phyloP scores from a whole-genome alignment of 2,329 filamentous ascomycete species.

The Ophiostoma angusticollis region DNA sequence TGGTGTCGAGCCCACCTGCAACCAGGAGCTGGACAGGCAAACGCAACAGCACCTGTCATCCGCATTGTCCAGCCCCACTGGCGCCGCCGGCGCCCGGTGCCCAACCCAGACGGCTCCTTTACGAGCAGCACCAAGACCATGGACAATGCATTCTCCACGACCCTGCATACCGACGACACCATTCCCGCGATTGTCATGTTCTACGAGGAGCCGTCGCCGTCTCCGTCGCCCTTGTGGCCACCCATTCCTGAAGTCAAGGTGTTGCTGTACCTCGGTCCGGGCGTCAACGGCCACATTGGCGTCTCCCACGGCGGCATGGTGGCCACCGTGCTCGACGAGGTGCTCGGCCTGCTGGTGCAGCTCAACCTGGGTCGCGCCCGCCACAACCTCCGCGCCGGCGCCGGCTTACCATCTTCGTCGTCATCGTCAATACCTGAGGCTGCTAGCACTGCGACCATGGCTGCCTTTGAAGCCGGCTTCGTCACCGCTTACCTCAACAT shows the following conservation, averaged over 20 bases:
- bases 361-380: conserved; percentile 21
- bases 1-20: conserved; percentile 35
- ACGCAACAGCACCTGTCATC: conserved; percentile 11
- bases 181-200: conserved; percentile 32
- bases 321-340: conserved; percentile 45
- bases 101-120: conserved; percentile 1
- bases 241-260: conserved; percentile 20
- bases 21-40: conserved; percentile 12
- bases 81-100: conserved; percentile 19
- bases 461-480: conserved; percentile 16
- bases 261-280: conserved; percentile 31
- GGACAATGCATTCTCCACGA: conserved; percentile 27
- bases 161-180: conserved; percentile 36
- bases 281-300: conserved; percentile 39
- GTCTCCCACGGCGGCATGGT: conserved; percentile 47
- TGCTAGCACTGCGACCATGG: conserved; percentile 7
- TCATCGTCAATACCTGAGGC: too few relatives aligned
- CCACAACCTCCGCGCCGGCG: conserved; percentile 2
- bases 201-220: conserved; percentile 23
- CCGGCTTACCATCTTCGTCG: background rate
- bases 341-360: conserved; percentile 36
- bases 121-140: conserved; percentile 1
- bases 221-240: background rate
- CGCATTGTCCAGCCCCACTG: conserved; percentile 25
- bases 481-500: conserved; percentile 44